These are phyloP conservation scores for Cercospora sp. DNA, from an alignment of 2,329 filamentous ascomycete species.

Conservation along the genomic window DNA sequence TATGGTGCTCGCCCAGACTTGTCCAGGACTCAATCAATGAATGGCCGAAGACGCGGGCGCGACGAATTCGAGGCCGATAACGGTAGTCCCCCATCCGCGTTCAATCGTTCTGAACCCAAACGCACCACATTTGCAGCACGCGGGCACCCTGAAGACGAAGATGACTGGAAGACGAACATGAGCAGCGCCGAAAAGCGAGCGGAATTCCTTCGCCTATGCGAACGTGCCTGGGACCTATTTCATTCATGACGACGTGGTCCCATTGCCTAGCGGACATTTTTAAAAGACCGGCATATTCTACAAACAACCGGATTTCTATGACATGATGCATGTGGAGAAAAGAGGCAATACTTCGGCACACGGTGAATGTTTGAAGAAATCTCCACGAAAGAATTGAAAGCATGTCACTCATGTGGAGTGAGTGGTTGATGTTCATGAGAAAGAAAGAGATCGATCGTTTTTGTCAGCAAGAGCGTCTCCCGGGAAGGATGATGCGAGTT, in stretches of 20 bases:
- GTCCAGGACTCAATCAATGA: conserved; percentile 50
- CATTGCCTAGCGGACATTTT: not conserved
- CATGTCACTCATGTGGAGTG: not conserved
- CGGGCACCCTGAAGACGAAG: conserved; percentile 28
- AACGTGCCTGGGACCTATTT: conserved; percentile 93
- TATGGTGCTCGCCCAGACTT: conserved; percentile 40
- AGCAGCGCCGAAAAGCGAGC: conserved; percentile 84
- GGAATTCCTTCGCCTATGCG: conserved; percentile 83
- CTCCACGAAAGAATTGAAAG: not conserved
- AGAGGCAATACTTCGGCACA: not conserved
- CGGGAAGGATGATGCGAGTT: not conserved
- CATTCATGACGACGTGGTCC: conserved; percentile 67
- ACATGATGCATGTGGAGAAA: not conserved
- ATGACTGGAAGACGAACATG: conserved; percentile 71
- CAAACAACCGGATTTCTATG: not conserved
- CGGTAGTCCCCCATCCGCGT: conserved; percentile 68
- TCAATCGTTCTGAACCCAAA: conserved; percentile 63
- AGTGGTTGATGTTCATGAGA: not conserved
- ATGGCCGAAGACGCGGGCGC: conserved; percentile 71
- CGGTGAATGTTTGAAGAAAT: not conserved
- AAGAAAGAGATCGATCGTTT: not conserved
- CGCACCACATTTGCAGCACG: conserved; percentile 40
- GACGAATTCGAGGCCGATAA: conserved; percentile 91
- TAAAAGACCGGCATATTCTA: not conserved
- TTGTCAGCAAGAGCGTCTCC: conserved; percentile 2